phyloP scores from a whole-genome alignment of 345 rosid species.

The Syzygium aromaticum region DNA sequence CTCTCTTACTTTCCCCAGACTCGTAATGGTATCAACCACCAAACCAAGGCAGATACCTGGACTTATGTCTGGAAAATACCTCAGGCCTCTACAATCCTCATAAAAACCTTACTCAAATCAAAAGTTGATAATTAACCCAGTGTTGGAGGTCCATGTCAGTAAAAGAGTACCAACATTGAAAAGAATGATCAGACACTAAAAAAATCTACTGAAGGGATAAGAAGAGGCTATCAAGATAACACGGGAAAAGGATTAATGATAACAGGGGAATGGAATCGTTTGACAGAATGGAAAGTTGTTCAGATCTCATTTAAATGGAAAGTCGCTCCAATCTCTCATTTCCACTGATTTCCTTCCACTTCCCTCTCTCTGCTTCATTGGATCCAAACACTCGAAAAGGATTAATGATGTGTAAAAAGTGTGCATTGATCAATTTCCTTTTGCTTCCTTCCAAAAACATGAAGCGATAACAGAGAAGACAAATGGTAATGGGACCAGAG shows the following conservation, averaged over 20 bases:
- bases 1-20: conserved; percentile 24
- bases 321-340: not conserved
- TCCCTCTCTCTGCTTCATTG: not conserved
- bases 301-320: not conserved
- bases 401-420: not conserved
- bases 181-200: not conserved
- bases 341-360: not conserved
- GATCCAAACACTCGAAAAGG: not conserved
- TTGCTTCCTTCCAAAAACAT: not conserved
- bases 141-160: not conserved
- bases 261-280: too few species aligned
- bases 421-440: not conserved
- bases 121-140: not conserved
- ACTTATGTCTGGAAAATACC: conserved; percentile 22
- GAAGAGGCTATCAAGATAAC: not conserved
- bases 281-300: not conserved
- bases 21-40: conserved; percentile 29
- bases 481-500: not conserved
- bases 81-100: not conserved
- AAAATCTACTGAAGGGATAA: not conserved
- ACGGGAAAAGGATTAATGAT: not conserved
- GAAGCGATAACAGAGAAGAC: not conserved
- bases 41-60: conserved; percentile 18
- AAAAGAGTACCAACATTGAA: not conserved
- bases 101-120: not conserved